Evolutionary conservation across 2,329 filamentous ascomycete genomes (phyloP).

Genomic region (Aspergillus proliferans): DNA sequence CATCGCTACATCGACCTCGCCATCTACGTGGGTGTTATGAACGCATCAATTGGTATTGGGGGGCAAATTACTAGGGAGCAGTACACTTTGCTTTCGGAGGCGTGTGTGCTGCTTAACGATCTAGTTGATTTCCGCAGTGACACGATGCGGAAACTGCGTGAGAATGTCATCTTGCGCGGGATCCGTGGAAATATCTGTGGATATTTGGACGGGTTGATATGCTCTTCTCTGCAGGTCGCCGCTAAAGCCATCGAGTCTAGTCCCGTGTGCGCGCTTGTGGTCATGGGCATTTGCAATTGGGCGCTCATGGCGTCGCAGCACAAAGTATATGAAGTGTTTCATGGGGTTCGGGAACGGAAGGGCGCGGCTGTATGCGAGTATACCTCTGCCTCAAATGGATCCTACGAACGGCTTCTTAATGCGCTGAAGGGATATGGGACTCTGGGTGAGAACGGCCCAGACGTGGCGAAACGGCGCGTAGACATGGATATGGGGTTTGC

Average conservation of each 20-base stretch:
- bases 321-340: constrained; percentile 13
- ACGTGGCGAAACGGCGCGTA: constrained; percentile 4
- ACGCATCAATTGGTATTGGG: constrained; percentile 11
- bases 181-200: constrained; percentile 9
- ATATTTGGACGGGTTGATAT: constrained; percentile 10
- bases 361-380: neutral
- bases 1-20: constrained; percentile 16
- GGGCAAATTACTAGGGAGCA: constrained; percentile 5
- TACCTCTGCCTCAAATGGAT: neutral
- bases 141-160: constrained; percentile 12
- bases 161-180: constrained; percentile 15
- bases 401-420: constrained; percentile 9
- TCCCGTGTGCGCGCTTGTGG: constrained; percentile 7
- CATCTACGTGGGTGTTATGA: constrained; percentile 9
- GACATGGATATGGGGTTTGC: constrained; percentile 12
- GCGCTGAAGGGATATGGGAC: constrained; percentile 11
- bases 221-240: constrained; percentile 1
- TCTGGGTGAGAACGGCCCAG: constrained; percentile 7
- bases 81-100: constrained; percentile 7
- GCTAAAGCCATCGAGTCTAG: constrained; percentile 4
- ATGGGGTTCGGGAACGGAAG: neutral
- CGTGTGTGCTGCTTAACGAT: constrained; percentile 11
- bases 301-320: constrained; percentile 17
- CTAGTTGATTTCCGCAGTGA: constrained; percentile 17
- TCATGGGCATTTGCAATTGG: constrained; percentile 18